Evolutionary conservation across 371 early-diverging fungal species (phyloP).

Genomic region (Mucor saturninus): DNA sequence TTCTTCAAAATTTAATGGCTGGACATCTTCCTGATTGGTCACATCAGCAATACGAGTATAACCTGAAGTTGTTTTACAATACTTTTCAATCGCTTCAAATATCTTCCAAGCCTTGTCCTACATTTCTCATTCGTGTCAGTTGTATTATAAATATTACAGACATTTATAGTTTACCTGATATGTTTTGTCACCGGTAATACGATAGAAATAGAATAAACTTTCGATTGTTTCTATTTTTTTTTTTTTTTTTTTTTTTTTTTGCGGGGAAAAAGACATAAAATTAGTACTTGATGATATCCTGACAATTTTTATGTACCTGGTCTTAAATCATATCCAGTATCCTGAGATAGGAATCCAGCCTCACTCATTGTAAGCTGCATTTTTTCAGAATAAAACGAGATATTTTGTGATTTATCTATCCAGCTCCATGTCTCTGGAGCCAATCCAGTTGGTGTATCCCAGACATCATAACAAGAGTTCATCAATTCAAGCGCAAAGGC

Average conservation of each 20-base stretch:
- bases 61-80: slow-evolving; percentile 62
- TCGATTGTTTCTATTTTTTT: slow-evolving; percentile 70
- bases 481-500: slow-evolving; percentile 44
- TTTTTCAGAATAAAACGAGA: slow-evolving; percentile 19
- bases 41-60: slow-evolving; percentile 69
- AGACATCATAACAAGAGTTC: slow-evolving; percentile 45
- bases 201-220: slow-evolving; percentile 74
- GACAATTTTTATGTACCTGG: slow-evolving; percentile 30
- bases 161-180: slow-evolving; percentile 51
- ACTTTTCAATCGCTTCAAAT: slow-evolving; percentile 69
- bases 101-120: slow-evolving; percentile 74
- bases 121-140: neutral
- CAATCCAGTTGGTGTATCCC: slow-evolving; percentile 47
- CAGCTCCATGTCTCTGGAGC: slow-evolving; percentile 56
- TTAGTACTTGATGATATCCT: neutral
- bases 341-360: slow-evolving; percentile 30
- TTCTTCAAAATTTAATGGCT: slow-evolving; percentile 43
- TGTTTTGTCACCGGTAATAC: slow-evolving; percentile 71
- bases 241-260: slow-evolving; percentile 3
- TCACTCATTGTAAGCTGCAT: slow-evolving; percentile 34
- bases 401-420: slow-evolving; percentile 39
- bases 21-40: slow-evolving; percentile 28
- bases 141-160: neutral
- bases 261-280: neutral
- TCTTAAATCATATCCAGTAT: slow-evolving; percentile 52